Percentiles rank a stretch among this genome's conserved stretches.
phyloP scores from a whole-genome alignment of 2,329 filamentous ascomycete species.

The Bipolaris oryzae region DNA sequence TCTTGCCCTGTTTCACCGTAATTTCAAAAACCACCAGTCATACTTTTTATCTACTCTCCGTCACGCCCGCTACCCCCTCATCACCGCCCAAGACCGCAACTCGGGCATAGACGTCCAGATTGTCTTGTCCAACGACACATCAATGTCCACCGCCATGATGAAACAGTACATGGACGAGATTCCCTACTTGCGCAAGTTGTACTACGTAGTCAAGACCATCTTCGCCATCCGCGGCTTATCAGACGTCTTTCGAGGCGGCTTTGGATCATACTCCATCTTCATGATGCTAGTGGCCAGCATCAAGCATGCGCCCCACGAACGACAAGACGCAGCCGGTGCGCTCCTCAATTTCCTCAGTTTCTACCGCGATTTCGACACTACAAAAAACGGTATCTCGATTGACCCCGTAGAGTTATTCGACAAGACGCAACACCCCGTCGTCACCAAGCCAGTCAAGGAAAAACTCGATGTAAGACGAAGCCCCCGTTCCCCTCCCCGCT shows the following conservation, averaged over 20 bases:
- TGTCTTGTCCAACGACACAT: constrained; percentile 53
- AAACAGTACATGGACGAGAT: constrained; percentile 56
- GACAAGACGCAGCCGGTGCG: constrained; percentile 47
- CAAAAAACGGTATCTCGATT: constrained; percentile 56
- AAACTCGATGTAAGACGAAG: constrained; percentile 25
- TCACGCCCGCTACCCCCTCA: constrained; percentile 48
- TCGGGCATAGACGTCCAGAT: constrained; percentile 61
- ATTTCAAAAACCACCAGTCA: background rate
- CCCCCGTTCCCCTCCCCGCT: background rate
- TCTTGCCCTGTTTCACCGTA: constrained; percentile 5
- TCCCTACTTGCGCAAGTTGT: constrained; percentile 58
- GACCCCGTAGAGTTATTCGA: constrained; percentile 55
- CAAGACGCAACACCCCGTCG: constrained; percentile 37
- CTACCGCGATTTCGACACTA: constrained; percentile 56
- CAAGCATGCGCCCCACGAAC: constrained; percentile 50
- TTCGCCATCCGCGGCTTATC: constrained; percentile 59
- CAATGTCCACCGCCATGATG: constrained; percentile 52
- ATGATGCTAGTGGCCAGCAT: constrained; percentile 64
- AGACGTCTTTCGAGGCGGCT: constrained; percentile 55
- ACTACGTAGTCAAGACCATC: constrained; percentile 56
- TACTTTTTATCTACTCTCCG: constrained; percentile 32
- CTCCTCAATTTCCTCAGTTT: constrained; percentile 59
- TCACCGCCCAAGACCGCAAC: constrained; percentile 51
- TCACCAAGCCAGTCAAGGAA: constrained; percentile 21
- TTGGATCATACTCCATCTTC: constrained; percentile 61